Evolutionary conservation across 805 yeast species (phyloP), one percentile per base, ranked within the genome.

Genomic region (Wickerhamia fluorescens): DNA sequence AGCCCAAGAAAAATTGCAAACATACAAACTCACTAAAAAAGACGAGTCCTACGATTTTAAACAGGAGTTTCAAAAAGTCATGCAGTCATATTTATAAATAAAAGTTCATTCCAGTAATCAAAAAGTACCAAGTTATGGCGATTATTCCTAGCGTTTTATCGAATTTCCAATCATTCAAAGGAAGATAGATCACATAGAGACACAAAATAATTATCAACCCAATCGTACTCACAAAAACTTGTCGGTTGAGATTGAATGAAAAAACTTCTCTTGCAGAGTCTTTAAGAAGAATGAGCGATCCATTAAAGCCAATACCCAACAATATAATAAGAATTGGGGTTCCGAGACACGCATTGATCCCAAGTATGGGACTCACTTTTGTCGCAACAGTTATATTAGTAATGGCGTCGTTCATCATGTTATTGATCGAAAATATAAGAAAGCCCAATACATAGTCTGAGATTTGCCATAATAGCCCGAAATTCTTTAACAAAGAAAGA

Each of bases 311-410:
- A 13, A 72, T 53, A 2, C 78, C 78, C 12, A 71, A 45, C 35
- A 71, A 47, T 6, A 68, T 61, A 24, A 68, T 56, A 9, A 72
- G 41, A 9, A 72, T 47, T 0, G 76, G 75, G 1, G 78, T 66
- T 1, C 78, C 78, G 33, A 71, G 55, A 38, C 77, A 71, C 1
- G 78, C 64, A 38, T 66, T 67, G 6, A 72, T 45, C 0, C 76
- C 77, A 10, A 57, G 42, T 6, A 51, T 37, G 2, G 66, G 58
- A 25, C 51, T 44, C 10, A 53, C 37, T 7, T 62, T 62, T 6
- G 62, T 41, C 6, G 73, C 62, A 9, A 72, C 47, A 6, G 75
- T 66, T 3, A 60, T 42, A 36, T 72, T 70, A n/a, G 74, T 64
- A 17, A 71, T 56, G 20, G 71, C 45, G 38, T 72, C 78, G 16